Conservation (phyloP, 108 stramenopile species). For the Cyclotella cryptica region DNA sequence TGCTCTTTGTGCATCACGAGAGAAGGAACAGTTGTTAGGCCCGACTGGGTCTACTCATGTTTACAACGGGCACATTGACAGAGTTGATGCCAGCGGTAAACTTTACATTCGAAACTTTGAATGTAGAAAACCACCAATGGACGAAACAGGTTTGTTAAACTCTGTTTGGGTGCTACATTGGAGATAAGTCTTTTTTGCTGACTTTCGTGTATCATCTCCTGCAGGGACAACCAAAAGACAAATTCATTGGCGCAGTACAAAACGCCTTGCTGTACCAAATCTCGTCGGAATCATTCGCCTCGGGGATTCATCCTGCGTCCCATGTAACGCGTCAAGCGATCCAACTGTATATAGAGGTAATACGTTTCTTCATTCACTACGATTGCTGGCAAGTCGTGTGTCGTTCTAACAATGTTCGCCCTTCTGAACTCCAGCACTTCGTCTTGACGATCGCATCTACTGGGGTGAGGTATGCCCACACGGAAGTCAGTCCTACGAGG, state of each 20-base stretch:
- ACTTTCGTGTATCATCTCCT: not conserved
- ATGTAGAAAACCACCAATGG: conserved; percentile 44
- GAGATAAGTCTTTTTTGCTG: not conserved
- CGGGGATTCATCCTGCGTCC: conserved; percentile 10
- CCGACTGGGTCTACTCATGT: conserved; percentile 46
- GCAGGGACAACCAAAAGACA: conserved; percentile 13
- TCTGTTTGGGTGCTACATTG: too few relatives aligned
- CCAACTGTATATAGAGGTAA: conserved; percentile 5
- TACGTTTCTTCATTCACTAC: too few relatives aligned
- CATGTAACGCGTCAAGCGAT: not conserved
- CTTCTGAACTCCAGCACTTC: conserved; percentile 9
- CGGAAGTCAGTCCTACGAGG: conserved; percentile 34
- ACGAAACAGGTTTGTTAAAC: conserved; percentile 18
- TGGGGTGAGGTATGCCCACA: conserved; percentile 51
- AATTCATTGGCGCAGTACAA: conserved; percentile 55
- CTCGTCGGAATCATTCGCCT: conserved; percentile 47
- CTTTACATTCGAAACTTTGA: conserved; percentile 35
- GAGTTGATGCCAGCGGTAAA: conserved; percentile 33
- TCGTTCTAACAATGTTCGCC: not conserved
- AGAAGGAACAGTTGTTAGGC: conserved; percentile 21
- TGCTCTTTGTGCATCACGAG: conserved; percentile 6
- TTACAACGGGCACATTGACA: conserved; percentile 36
- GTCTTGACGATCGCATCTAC: conserved; percentile 19
- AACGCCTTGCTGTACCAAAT: conserved; percentile 46
- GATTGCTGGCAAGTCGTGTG: too few relatives aligned